Evolutionary conservation across 1,139 yeast genomes (phyloP), one percentile per base, ranked within the genome.

Genomic region (Zygosaccharomyces sapae): DNA sequence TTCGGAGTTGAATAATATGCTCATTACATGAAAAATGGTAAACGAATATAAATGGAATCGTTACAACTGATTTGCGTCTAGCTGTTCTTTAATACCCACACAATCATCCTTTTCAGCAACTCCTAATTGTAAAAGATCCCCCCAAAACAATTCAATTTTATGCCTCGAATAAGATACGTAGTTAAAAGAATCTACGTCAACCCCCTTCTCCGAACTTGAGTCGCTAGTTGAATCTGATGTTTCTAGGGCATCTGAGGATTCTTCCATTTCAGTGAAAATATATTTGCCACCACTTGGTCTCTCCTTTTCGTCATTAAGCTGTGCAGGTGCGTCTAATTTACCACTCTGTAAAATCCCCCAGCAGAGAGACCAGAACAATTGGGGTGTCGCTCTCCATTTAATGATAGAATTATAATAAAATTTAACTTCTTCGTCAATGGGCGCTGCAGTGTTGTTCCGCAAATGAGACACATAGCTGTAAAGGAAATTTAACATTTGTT

Each of bases 331-430:
- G 5, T 55, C 61, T 37, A 68, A 53, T 29, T 61, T 61, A 35
- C 86, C 86, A 61, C 79, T 76, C 67, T 86, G 95, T 38, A 92
- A 79, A 46, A 92, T 74, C 0, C 96, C 97, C 98, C 25, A 92
- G 24, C 25, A 92, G 24, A 89, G 64, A 24, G 85, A 76, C 98
- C 98, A 92, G 62, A 77, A 80, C 4, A 87, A 73, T 46, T 84
- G 85, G 13, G 81, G 94, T 0, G 88, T 72, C 0, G 94, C 80
- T 58, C 97, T 77, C 96, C 97, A 92, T 47, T 74, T 73, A 6
- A 80, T 70, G 37, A 83, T 76, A 54, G 86, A 86, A 56, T 83
- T 80, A 61, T 78, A 79, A 38, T 88, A 64, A 41, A 72, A 67
- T 45, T 74, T 76, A 30, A 83, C 82, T 53, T 81, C 85, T 35